These are phyloP conservation scores for Suhomyces choctaworum DNA, from an alignment of 1,139 yeast genomes.

Conservation along the genomic window DNA sequence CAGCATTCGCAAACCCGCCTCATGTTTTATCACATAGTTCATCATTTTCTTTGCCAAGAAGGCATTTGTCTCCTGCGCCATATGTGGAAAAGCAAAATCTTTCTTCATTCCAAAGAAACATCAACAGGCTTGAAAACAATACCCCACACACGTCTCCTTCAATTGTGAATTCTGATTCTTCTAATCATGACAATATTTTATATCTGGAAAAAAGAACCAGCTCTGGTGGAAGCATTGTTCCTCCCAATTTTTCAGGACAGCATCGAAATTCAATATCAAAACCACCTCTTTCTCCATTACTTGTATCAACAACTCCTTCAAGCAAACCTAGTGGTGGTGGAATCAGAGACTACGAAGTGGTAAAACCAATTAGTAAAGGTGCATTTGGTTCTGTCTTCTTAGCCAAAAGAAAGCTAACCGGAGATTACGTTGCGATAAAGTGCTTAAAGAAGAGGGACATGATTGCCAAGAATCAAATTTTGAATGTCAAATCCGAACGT, in stretches of 20 bases:
- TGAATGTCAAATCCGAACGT: constrained; percentile 90
- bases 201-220: constrained; percentile 19
- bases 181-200: constrained; percentile 10
- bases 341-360: constrained; percentile 83
- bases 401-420: constrained; percentile 79
- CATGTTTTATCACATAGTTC: constrained; percentile 28
- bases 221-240: constrained; percentile 17
- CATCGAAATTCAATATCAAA: constrained; percentile 26
- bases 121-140: constrained; percentile 24
- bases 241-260: constrained; percentile 9
- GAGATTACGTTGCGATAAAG: constrained; percentile 94
- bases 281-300: constrained; percentile 79
- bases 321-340: constrained; percentile 52
- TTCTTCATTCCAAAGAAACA: constrained; percentile 57
- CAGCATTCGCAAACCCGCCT: constrained; percentile 11
- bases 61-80: constrained; percentile 57
- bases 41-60: constrained; percentile 50
- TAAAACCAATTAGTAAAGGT: constrained; percentile 94
- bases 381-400: constrained; percentile 96
- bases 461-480: constrained; percentile 95
- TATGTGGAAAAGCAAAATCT: constrained; percentile 49
- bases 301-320: constrained; percentile 59
- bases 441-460: constrained; percentile 92
- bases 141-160: constrained; percentile 53
- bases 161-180: constrained; percentile 15